phyloP scores from a whole-genome alignment of 2,329 filamentous ascomycete genomes.

The Colletotrichum nymphaeae region DNA sequence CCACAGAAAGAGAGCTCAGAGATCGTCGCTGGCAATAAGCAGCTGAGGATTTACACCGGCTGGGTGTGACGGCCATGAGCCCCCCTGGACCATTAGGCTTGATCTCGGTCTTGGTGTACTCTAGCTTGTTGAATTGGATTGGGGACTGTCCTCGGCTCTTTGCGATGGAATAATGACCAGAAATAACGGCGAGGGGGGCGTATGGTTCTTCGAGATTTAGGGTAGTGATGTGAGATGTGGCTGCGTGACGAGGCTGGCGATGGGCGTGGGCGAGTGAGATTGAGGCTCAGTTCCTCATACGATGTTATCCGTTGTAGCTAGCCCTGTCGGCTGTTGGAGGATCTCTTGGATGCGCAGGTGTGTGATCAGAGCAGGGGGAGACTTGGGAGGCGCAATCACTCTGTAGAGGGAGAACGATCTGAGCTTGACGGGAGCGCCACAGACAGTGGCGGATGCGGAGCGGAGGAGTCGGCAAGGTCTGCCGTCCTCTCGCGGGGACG shows the following conservation, averaged over 20 bases:
- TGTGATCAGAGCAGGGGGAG: not conserved
- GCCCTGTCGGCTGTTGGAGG: not conserved
- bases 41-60: not conserved
- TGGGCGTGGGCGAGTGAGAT: slow-evolving; percentile 13
- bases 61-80: not conserved
- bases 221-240: slow-evolving; percentile 31
- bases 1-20: not conserved
- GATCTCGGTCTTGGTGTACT: not conserved
- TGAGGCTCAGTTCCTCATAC: slow-evolving; percentile 24
- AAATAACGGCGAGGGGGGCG: not conserved
- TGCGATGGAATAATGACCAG: not conserved
- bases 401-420: not conserved
- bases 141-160: not conserved
- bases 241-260: slow-evolving; percentile 13
- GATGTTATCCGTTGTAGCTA: not conserved
- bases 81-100: not conserved
- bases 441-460: not conserved
- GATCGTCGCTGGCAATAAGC: not conserved
- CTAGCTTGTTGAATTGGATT: not conserved
- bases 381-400: not conserved
- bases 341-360: not conserved
- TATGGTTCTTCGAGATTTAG: not conserved
- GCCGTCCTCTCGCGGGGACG: not conserved
- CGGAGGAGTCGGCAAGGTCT: slow-evolving; percentile 6
- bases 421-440: not conserved